Base-by-base conservation (phyloP, 2,329 filamentous ascomycete genomes). In the Pestalotiopsis sp. region DNA sequence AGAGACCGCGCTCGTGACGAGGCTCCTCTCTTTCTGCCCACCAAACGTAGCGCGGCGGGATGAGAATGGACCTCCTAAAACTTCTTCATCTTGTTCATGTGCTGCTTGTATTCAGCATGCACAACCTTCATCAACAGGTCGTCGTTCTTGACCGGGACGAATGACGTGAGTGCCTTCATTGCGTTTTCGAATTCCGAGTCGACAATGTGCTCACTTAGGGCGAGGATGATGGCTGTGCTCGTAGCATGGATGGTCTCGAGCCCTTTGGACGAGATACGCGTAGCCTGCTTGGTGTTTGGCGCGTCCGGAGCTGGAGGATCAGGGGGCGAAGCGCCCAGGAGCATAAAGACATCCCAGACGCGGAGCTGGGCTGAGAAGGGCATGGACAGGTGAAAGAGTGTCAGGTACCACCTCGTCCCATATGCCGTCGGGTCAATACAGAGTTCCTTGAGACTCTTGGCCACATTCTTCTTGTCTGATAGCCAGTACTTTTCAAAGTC, bases 311-410 rank as follows among this genome's bases (percentile, higher is more conserved):
- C 68, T 2, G 72, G 25, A 14, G 70, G 64, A 31, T 77, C 73
- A n/a, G 86, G 83, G n/a, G 90, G 84, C 11, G 87, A 86, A 73
- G 95, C 93, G 61, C 95, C 96, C 13, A 98, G 88, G 14, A 99
- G 89, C 88, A 99, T 94, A 81, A 98, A 98, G 1, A 98, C 93
- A 77, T 99, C 96, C 96, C 96, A 99, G 17, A 99, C 92, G 63
- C 96, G 92, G 45, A 99, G 90, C 80, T 98, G 96, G 3, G 95
- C 95, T 0, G 93, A 88, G 75, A 98, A 99, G 0, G 96, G 96
- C 65, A 99, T 93, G 17, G 94, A 97, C 76, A 98, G 92, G 81
- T 98, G 98, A 86, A 99, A 99, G 9, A 99, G 85, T 2, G 96
- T 99, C 65, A 99, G 86, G 78, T 99, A 99, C 96, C 96, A 99